Percentiles rank a stretch among this genome's conserved stretches.
These are phyloP conservation scores for Coelastrella sp. DNA, from an alignment of 139 green algal species.

Conservation along the genomic window DNA sequence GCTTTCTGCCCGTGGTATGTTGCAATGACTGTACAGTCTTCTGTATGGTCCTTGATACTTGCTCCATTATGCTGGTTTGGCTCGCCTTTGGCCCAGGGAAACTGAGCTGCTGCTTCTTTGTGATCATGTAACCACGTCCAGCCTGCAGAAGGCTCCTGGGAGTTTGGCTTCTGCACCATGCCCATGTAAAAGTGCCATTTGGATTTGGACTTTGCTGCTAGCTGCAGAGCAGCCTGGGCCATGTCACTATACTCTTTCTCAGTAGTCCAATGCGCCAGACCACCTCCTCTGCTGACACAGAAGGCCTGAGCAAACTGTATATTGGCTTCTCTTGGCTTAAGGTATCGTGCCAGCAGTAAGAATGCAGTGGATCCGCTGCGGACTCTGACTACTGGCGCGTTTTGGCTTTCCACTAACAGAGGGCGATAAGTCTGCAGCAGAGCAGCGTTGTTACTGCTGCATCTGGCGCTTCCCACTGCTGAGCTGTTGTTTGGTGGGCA, in stretches of 20 bases:
- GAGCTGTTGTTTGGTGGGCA: background rate
- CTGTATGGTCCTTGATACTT: background rate
- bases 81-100: constrained; percentile 21
- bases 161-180: background rate
- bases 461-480: background rate
- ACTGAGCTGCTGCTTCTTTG: background rate
- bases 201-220: background rate
- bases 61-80: background rate
- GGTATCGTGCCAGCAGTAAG: background rate
- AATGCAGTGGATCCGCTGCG: background rate
- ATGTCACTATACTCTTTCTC: background rate
- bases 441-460: background rate
- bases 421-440: background rate
- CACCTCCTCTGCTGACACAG: background rate
- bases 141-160: background rate
- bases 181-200: constrained; percentile 5
- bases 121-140: background rate
- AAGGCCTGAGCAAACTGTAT: constrained; percentile 14
- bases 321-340: constrained; percentile 1
- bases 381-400: background rate
- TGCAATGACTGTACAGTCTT: constrained; percentile 11
- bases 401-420: background rate
- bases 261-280: background rate
- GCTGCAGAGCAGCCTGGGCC: background rate
- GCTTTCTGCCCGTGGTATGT: constrained; percentile 12